Evolutionary conservation across 768 basidiomycete genomes (phyloP), one percentile per base, ranked within the genome.

Genomic region (Macrolepiota fuliginosa): DNA sequence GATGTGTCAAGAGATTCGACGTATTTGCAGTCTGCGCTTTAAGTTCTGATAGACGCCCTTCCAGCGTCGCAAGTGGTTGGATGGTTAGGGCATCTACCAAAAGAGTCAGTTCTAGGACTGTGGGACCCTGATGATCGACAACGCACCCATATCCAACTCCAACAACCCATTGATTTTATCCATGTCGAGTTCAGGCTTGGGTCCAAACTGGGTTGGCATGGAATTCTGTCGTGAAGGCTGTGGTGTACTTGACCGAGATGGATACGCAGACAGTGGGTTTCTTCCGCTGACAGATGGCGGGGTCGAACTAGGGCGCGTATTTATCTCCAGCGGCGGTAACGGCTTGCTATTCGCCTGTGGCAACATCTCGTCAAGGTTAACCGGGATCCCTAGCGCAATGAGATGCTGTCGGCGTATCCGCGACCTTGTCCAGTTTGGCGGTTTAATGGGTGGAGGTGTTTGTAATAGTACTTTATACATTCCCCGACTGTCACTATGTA

Each of bases 351-450:
- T 83, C 7, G 82, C 78, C 51, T 82, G 85, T 1, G 91, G 90
- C 42, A 92, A 77, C 7, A 96, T 87, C 76, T 98, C 96, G 70
- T 98, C 96, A 5, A 98, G 80, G 70, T 98, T 98, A 56, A 98
- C 92, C 3, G 96, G 96, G 50, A 98, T 89, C 24, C 96, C 96
- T 25, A 98, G 85, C 12, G 92, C 76, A 63, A 96, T 96, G 52
- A 98, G 80, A 68, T 97, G 93, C 69, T 94, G 93, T 52, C 94
- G 80, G 59, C 96, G 85, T 70, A 94, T 94, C 47, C 91, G 85
- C 60, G 94, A 96, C 51, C 94, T 88, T 54, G 88, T 95, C 96
- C 96, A 98, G 67, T 92, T 96, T 56, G 94, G 88, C n/a, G 92
- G 89, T 70, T 90, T 87, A 49, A 84, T 88, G 10, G 88, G 83